phyloP scores from a whole-genome alignment of 164 flowering plant species.

The Santalum album region DNA sequence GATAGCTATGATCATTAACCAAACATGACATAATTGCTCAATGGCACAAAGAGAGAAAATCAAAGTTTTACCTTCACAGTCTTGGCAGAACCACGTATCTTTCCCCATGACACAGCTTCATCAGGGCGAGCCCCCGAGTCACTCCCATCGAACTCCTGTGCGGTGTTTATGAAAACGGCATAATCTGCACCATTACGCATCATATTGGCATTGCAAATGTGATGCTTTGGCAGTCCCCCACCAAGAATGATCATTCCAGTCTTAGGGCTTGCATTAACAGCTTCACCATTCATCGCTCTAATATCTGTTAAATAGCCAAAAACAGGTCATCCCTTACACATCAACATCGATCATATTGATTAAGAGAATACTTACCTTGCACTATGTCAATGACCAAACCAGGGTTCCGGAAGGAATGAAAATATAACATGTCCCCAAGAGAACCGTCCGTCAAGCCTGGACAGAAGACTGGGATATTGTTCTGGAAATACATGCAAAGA shows the following conservation, averaged over 20 bases:
- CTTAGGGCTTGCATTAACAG: conserved; percentile 80
- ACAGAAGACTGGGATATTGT: conserved; percentile 76
- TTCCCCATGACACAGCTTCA: conserved; percentile 98
- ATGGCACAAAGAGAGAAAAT: neutral
- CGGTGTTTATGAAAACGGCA: conserved; percentile 90
- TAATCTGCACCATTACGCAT: conserved; percentile 97
- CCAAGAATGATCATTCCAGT: conserved; percentile 87
- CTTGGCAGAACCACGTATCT: conserved; percentile 80
- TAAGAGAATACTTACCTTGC: conserved; percentile 41
- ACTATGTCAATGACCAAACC: conserved; percentile 77
- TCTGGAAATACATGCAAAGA: conserved; percentile 32
- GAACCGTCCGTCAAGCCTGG: conserved; percentile 96
- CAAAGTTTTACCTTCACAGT: conserved; percentile 60
- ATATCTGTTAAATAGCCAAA: conserved; percentile 36
- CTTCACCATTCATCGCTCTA: conserved; percentile 85
- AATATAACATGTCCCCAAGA: conserved; percentile 89
- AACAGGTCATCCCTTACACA: neutral
- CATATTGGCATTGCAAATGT: conserved; percentile 96
- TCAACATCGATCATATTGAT: neutral
- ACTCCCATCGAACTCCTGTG: conserved; percentile 97
- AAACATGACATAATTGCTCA: no score
- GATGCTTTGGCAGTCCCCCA: conserved; percentile 95
- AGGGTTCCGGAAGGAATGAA: conserved; percentile 75
- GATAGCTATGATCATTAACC: no score
- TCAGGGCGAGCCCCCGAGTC: conserved; percentile 98